Evolutionary conservation across 768 basidiomycete genomes (phyloP).

Genomic region (Suillus spraguei): DNA sequence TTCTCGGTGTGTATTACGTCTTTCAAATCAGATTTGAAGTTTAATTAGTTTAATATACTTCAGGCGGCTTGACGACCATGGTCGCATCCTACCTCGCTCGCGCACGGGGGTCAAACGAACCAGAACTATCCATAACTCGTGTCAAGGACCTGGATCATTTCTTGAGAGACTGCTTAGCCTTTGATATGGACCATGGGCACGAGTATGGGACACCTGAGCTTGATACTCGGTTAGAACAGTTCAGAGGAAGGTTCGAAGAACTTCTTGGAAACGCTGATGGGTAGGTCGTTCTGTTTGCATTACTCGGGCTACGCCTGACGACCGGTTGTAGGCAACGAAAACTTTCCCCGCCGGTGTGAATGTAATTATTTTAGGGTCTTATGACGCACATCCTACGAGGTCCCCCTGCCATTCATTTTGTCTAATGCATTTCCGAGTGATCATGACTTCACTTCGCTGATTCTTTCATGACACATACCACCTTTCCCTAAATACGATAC

Average conservation of each 20-base stretch:
- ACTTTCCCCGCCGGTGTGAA: conserved; percentile 20
- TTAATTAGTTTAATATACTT: background rate
- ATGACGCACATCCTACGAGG: background rate
- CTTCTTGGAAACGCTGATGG: conserved; percentile 28
- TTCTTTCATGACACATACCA: conserved; percentile 1
- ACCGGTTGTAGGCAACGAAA: conserved; percentile 22
- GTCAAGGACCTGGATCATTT: conserved; percentile 67
- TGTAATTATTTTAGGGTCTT: background rate
- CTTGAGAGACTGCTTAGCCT: conserved; percentile 61
- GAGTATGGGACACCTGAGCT: conserved; percentile 18
- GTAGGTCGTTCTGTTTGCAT: conserved; percentile 16
- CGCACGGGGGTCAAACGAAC: conserved; percentile 68
- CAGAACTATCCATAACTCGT: conserved; percentile 59
- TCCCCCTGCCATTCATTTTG: background rate
- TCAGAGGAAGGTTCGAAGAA: conserved; percentile 32
- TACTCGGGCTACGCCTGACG: background rate
- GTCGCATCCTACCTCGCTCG: conserved; percentile 75
- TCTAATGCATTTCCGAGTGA: background rate
- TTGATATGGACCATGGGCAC: conserved; percentile 59
- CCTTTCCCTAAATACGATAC: background rate
- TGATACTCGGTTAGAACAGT: conserved; percentile 2
- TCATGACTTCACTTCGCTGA: background rate
- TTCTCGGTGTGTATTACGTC: conserved; percentile 36
- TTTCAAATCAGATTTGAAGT: conserved; percentile 1
- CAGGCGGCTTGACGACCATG: conserved; percentile 68